These are phyloP conservation scores for Ganoderma leucocontextum DNA, from an alignment of 1,284 basidiomycete species.

Conservation along the genomic window DNA sequence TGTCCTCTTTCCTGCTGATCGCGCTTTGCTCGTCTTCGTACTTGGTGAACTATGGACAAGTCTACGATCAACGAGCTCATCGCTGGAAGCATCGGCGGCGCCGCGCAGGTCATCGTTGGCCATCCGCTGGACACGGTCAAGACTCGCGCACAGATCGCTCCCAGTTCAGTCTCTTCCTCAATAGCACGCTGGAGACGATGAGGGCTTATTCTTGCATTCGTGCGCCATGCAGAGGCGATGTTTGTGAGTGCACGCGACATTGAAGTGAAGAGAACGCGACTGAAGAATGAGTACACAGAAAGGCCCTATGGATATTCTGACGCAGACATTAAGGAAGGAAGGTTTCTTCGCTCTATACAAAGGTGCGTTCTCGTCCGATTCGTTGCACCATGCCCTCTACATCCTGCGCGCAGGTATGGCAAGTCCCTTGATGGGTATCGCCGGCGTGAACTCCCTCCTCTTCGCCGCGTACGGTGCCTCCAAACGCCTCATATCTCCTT, in stretches of 20 bases:
- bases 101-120: conserved; percentile 85
- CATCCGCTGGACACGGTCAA: conserved; percentile 92
- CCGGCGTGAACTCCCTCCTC: conserved; percentile 94
- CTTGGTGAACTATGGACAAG: conserved; percentile 35
- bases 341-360: conserved; percentile 93
- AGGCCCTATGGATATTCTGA: conserved; percentile 90
- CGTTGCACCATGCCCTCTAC: background rate
- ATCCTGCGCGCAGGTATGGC: conserved; percentile 76
- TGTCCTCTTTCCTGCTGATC: background rate
- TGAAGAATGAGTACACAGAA: conserved; percentile 59
- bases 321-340: conserved; percentile 85
- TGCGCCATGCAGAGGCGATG: conserved; percentile 66
- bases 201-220: conserved; percentile 12
- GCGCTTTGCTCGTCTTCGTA: background rate
- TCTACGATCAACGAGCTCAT: conserved; percentile 77
- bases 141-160: conserved; percentile 80
- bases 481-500: conserved; percentile 88
- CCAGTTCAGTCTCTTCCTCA: conserved; percentile 55
- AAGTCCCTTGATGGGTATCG: conserved; percentile 92
- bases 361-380: conserved; percentile 49
- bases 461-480: conserved; percentile 91
- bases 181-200: conserved; percentile 7
- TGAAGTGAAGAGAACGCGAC: background rate
- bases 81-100: conserved; percentile 82
- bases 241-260: conserved; percentile 64